Evolutionary conservation across 768 basidiomycete genomes (phyloP).

Genomic region (Mycena vulgaris): DNA sequence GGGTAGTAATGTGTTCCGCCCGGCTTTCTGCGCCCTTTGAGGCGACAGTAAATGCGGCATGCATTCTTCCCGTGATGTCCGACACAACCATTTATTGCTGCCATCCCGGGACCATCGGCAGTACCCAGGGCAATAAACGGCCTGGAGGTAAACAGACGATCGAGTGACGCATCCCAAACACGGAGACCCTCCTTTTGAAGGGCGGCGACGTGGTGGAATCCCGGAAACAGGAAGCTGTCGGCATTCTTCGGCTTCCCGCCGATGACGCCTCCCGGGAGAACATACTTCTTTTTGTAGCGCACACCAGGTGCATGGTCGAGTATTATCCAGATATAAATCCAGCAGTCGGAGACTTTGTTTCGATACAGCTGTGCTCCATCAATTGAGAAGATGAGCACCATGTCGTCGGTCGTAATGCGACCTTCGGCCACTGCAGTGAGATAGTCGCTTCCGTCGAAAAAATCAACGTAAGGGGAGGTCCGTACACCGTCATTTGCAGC

Average conservation of each 20-base stretch:
- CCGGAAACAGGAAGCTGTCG: constrained; percentile 47
- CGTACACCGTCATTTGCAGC: background rate
- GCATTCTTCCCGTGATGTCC: constrained; percentile 5
- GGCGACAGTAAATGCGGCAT: background rate
- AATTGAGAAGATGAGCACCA: constrained; percentile 38
- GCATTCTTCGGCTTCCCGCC: constrained; percentile 52
- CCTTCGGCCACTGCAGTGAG: constrained; percentile 40
- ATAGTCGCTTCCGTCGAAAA: constrained; percentile 49
- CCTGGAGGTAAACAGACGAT: background rate
- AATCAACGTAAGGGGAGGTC: constrained; percentile 38
- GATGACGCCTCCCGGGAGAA: constrained; percentile 49
- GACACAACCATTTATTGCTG: constrained; percentile 50
- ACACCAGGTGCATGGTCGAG: constrained; percentile 40
- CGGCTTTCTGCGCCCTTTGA: background rate
- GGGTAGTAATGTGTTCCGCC: constrained; percentile 15
- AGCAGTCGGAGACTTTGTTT: constrained; percentile 37
- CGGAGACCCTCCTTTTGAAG: background rate
- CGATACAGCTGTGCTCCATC: constrained; percentile 48
- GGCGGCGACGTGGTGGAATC: constrained; percentile 42
- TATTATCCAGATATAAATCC: constrained; percentile 49
- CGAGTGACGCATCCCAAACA: background rate
- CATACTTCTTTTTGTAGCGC: constrained; percentile 47
- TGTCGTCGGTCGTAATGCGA: constrained; percentile 41
- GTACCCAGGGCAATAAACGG: constrained; percentile 33
- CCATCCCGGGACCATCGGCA: constrained; percentile 45